Percentiles rank a stretch among this genome's conserved stretches.
Evolutionary conservation across 1,284 basidiomycete genomes (phyloP).

Genomic region (Rhodotorula sp.): DNA sequence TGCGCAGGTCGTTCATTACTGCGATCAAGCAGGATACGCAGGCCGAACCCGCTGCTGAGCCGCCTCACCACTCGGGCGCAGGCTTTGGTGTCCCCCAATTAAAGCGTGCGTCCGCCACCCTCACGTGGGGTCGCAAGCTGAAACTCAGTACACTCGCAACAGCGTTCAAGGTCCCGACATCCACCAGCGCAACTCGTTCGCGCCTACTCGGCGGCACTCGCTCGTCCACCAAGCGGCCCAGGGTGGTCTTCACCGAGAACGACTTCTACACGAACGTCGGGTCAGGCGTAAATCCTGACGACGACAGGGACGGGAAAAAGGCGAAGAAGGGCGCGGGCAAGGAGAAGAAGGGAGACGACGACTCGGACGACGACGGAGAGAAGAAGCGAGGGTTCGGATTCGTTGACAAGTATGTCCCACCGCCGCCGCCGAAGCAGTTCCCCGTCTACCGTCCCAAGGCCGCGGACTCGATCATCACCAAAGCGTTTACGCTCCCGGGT

Average conservation of each 20-base stretch:
- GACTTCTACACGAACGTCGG: slow-evolving; percentile 31
- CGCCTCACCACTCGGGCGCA: slow-evolving; percentile 30
- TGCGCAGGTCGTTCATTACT: slow-evolving; percentile 32
- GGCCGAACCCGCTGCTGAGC: neutral
- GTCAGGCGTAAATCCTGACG: neutral
- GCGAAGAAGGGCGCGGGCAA: slow-evolving; percentile 56
- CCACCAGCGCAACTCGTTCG: slow-evolving; percentile 10
- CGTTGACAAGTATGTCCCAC: slow-evolving; percentile 37
- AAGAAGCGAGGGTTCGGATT: slow-evolving; percentile 60
- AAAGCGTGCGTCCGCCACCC: slow-evolving; percentile 29
- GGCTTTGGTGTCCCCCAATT: slow-evolving; percentile 33
- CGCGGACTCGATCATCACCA: slow-evolving; percentile 60
- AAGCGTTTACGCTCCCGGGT: slow-evolving; percentile 76
- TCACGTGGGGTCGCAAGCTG: neutral
- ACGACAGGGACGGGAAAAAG: slow-evolving; percentile 22
- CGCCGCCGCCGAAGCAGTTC: slow-evolving; percentile 52
- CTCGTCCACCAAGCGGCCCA: slow-evolving; percentile 22
- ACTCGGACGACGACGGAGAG: slow-evolving; percentile 50
- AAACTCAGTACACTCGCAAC: neutral
- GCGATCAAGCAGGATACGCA: slow-evolving; percentile 15
- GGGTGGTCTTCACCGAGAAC: slow-evolving; percentile 40
- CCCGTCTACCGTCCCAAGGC: slow-evolving; percentile 83
- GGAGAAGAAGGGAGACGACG: slow-evolving; percentile 51
- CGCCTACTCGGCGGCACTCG: slow-evolving; percentile 3
- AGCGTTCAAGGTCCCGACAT: slow-evolving; percentile 38